Conservation (phyloP, 1,139 yeast genomes). For the Scheffersomyces stambukii region DNA sequence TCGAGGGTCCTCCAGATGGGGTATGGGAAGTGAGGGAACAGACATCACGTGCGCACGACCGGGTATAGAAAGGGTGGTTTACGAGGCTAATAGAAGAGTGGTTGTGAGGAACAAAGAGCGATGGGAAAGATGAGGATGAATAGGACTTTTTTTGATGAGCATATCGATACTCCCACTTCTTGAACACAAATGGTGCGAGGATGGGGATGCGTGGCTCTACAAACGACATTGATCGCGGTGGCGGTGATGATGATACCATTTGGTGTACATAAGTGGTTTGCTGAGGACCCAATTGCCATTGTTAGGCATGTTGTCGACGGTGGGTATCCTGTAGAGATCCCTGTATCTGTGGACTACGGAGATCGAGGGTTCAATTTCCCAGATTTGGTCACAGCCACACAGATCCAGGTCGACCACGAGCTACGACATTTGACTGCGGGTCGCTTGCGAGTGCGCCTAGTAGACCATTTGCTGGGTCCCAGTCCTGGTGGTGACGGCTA, state of each 20-base stretch:
- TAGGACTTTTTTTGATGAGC: background rate
- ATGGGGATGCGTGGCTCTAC: no score
- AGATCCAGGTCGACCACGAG: conserved; percentile 33
- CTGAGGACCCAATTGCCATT: no score
- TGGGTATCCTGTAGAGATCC: conserved; percentile 17
- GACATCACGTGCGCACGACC: no score
- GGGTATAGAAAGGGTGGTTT: background rate
- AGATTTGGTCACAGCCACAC: conserved; percentile 42
- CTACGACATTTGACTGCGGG: conserved; percentile 9
- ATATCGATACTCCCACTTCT: background rate
- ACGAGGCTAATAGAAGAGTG: no score
- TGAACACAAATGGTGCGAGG: background rate
- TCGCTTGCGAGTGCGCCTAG: conserved; percentile 13
- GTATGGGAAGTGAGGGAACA: conserved; percentile 29
- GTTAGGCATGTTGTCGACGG: no score
- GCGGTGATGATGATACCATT: no score
- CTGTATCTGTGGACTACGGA: conserved; percentile 28
- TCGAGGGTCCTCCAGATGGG: conserved; percentile 37
- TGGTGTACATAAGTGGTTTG: no score
- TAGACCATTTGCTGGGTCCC: conserved; percentile 12
- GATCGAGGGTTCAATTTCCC: conserved; percentile 43
- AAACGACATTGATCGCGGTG: no score
- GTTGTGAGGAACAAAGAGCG: background rate
- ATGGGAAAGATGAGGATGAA: background rate
- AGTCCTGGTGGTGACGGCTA: conserved; percentile 10